Conservation (phyloP, 306 rosid species). For the Quillaja saponaria region DNA sequence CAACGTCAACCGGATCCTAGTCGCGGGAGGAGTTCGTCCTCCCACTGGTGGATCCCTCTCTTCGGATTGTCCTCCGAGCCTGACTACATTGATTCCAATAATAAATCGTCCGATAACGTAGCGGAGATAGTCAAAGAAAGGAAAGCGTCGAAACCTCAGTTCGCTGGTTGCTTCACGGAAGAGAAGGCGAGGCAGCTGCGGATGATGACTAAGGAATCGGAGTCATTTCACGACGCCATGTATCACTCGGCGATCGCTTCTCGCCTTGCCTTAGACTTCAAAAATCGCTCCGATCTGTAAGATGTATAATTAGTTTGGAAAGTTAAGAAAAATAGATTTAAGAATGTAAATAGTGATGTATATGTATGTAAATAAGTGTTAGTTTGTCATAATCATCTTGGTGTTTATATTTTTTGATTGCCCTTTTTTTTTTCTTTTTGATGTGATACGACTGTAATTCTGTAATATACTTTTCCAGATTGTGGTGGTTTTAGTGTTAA, state of each 20-base stretch:
- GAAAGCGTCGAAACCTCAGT: constrained; percentile 37
- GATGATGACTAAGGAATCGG: constrained; percentile 53
- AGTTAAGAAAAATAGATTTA: too few species aligned
- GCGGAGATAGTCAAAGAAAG: too few species aligned
- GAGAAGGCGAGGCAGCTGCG: constrained; percentile 90
- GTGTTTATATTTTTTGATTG: too few species aligned
- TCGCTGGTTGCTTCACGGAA: constrained; percentile 77
- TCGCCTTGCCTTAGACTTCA: constrained; percentile 83
- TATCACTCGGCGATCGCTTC: constrained; percentile 94
- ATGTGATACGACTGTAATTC: too few species aligned
- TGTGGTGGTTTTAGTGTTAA: too few species aligned
- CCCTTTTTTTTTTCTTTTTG: too few species aligned
- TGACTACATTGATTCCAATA: constrained; percentile 62
- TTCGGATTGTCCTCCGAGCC: constrained; percentile 83
- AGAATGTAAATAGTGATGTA: too few species aligned
- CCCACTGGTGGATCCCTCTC: constrained; percentile 81
- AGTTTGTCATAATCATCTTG: too few species aligned
- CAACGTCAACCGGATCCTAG: constrained; percentile 33
- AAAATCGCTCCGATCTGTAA: constrained; percentile 46
- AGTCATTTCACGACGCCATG: constrained; percentile 81
- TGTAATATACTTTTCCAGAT: too few species aligned
- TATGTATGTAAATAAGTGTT: too few species aligned
- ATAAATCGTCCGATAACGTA: constrained; percentile 19
- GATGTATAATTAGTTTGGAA: too few species aligned
- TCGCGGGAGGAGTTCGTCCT: constrained; percentile 43